Conservation (phyloP, 805 yeast species). For the Phaffomyces thermotolerans region DNA sequence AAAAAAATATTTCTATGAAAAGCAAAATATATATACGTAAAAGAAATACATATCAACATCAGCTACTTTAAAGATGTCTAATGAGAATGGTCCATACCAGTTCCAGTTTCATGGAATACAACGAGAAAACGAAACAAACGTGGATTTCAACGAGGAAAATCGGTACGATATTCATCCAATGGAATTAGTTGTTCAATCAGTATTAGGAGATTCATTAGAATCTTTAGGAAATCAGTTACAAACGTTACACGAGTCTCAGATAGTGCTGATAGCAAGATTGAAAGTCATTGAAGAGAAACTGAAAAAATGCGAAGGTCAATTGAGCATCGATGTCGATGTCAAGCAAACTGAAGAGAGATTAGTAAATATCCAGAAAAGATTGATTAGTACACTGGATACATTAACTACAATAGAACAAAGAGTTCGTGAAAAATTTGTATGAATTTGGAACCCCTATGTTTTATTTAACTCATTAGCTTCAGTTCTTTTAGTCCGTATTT, state of each 20-base stretch:
- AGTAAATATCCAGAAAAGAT: conserved; percentile 16
- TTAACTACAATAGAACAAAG: conserved; percentile 31
- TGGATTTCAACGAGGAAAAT: neutral
- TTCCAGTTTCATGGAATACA: conserved; percentile 12
- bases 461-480: neutral
- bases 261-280: conserved; percentile 43
- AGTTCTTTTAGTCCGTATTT: too few species aligned
- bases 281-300: conserved; percentile 34
- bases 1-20: neutral
- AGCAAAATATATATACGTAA: neutral
- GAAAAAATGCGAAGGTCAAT: conserved; percentile 22
- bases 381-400: conserved; percentile 20
- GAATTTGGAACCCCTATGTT: neutral
- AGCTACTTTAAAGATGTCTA: neutral
- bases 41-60: neutral
- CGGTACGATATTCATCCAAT: conserved; percentile 44
- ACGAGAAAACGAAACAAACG: neutral
- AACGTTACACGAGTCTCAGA: conserved; percentile 49
- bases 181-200: conserved; percentile 50
- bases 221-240: conserved; percentile 42
- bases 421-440: conserved; percentile 2
- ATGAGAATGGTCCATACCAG: conserved; percentile 2
- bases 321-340: conserved; percentile 11
- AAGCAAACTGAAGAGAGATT: conserved; percentile 21
- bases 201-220: conserved; percentile 49